phyloP scores from a whole-genome alignment of 768 basidiomycete genomes.

The Lactifluus echinatus region DNA sequence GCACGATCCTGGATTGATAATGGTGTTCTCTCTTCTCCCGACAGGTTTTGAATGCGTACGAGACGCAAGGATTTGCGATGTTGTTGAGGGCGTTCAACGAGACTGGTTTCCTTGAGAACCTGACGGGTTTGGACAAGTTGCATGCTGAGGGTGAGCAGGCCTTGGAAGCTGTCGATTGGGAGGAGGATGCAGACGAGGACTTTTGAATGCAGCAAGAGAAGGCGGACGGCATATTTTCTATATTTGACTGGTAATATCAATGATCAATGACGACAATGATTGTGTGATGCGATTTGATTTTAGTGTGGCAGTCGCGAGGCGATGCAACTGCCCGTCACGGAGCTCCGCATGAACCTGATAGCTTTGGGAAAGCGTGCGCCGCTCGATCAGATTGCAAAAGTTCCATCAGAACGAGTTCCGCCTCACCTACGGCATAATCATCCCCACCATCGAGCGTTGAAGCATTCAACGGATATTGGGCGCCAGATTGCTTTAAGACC shows the following conservation, averaged over 20 bases:
- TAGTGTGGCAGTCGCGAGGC: too few relatives aligned
- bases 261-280: too few relatives aligned
- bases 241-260: not conserved
- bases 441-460: constrained; percentile 19
- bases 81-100: constrained; percentile 79
- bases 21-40: not conserved
- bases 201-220: constrained; percentile 15
- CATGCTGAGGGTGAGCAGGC: constrained; percentile 44
- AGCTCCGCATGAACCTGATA: constrained; percentile 63
- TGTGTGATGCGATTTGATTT: too few relatives aligned
- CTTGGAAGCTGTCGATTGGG: constrained; percentile 43
- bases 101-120: constrained; percentile 56
- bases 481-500: not conserved
- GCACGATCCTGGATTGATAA: not conserved
- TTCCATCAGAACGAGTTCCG: constrained; percentile 18
- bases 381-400: constrained; percentile 34
- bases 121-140: constrained; percentile 50
- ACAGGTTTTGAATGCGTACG: constrained; percentile 78
- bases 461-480: not conserved
- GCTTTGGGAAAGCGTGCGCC: constrained; percentile 74
- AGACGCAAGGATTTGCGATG: constrained; percentile 71
- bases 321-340: too few relatives aligned
- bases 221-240: not conserved
- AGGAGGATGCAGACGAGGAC: constrained; percentile 31
- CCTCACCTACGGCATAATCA: constrained; percentile 17